These are phyloP conservation scores for Pisolithus thermaeus DNA, from an alignment of 1,284 basidiomycete genomes.

Conservation along the genomic window DNA sequence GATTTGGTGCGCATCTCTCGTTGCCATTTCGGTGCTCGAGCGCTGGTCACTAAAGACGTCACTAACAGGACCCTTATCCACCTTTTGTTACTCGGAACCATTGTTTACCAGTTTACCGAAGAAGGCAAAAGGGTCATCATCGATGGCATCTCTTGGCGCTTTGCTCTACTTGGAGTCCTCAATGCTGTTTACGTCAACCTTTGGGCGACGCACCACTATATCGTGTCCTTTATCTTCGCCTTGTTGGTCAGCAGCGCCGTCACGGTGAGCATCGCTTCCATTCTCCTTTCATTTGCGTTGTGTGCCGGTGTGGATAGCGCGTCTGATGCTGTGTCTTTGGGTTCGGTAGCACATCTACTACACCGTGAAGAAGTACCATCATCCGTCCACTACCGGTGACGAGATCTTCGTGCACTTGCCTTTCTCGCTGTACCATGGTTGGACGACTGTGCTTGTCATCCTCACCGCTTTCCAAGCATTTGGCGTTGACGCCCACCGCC, in stretches of 20 bases:
- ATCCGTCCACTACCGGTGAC: constrained; percentile 57
- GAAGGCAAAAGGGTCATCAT: constrained; percentile 77
- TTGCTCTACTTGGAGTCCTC: constrained; percentile 79
- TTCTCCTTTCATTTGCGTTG: constrained; percentile 7
- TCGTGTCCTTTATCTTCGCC: constrained; percentile 78
- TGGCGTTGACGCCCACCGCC: constrained; percentile 65
- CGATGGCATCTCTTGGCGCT: constrained; percentile 84
- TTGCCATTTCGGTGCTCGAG: constrained; percentile 4
- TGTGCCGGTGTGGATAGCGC: constrained; percentile 1
- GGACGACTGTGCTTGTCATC: constrained; percentile 89
- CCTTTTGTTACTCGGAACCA: constrained; percentile 78
- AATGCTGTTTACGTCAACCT: constrained; percentile 84
- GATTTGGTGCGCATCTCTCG: constrained; percentile 54
- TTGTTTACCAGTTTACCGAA: constrained; percentile 87
- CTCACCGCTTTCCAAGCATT: constrained; percentile 89
- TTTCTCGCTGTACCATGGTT: constrained; percentile 92
- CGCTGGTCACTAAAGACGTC: constrained; percentile 13
- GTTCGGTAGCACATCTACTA: constrained; percentile 78
- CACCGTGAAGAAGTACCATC: constrained; percentile 81
- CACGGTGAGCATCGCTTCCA: constrained; percentile 42
- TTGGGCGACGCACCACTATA: constrained; percentile 68
- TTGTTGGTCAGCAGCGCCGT: constrained; percentile 81
- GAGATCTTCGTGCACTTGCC: constrained; percentile 82
- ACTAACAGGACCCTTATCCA: constrained; percentile 73
- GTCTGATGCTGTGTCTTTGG: constrained; percentile 7